phyloP scores from a whole-genome alignment of 2,329 filamentous ascomycete genomes.

The Neodidymelliopsis sp. region DNA sequence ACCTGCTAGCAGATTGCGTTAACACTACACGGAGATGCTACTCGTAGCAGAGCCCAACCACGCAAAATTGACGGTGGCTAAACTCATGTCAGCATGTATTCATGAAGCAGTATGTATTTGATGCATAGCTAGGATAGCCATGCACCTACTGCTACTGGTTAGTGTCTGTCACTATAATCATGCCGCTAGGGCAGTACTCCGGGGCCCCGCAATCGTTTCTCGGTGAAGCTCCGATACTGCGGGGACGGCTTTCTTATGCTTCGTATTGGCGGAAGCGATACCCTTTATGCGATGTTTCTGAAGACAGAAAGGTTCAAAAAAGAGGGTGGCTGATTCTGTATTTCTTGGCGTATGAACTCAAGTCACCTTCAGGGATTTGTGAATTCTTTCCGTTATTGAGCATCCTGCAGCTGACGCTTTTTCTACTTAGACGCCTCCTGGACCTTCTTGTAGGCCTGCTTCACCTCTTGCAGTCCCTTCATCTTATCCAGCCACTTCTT shows the following conservation, averaged over 20 bases:
- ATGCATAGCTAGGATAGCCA: too few species aligned
- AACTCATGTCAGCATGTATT: too few species aligned
- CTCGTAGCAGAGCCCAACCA: too few species aligned
- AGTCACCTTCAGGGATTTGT: too few species aligned
- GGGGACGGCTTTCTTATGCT: neutral
- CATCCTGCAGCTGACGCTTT: neutral
- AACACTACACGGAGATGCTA: too few species aligned
- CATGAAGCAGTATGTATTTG: too few species aligned
- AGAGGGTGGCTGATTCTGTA: neutral
- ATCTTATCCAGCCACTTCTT: slow-evolving; percentile 59
- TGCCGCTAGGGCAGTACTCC: slow-evolving; percentile 1
- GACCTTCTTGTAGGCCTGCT: slow-evolving; percentile 24
- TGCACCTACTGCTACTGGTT: slow-evolving; percentile 8
- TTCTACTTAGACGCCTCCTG: slow-evolving; percentile 61
- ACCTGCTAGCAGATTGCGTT: too few species aligned
- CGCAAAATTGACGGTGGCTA: neutral
- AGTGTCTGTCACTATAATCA: neutral
- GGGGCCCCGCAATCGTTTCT: slow-evolving; percentile 17
- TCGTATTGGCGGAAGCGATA: neutral
- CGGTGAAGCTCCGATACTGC: neutral
- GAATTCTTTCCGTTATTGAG: too few species aligned
- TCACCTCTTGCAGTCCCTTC: slow-evolving; percentile 28
- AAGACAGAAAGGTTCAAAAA: neutral
- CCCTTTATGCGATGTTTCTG: neutral
- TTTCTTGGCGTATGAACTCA: neutral